Percentiles rank a stretch among this genome's conserved stretches.
Conservation (phyloP, 169 alveolate genomes). For the Plasmodium gonderi region DNA sequence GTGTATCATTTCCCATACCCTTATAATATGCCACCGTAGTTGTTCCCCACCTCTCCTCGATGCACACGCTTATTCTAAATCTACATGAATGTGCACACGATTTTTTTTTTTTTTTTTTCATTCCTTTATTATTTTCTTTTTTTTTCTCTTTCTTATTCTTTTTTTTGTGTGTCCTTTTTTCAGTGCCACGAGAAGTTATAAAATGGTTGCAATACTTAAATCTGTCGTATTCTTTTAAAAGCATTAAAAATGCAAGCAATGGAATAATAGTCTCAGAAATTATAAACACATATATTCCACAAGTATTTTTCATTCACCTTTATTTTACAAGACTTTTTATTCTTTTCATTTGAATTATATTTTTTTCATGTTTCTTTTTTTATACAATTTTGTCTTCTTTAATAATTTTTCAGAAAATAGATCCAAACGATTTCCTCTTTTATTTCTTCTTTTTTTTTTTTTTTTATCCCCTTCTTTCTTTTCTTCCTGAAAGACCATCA, state of each 20-base stretch:
- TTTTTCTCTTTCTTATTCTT: not conserved
- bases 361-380: not conserved
- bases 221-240: slow-evolving; percentile 57
- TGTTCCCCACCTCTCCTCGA: not conserved
- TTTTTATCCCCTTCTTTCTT: not conserved
- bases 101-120: not conserved
- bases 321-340: not conserved
- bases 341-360: not conserved
- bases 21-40: not conserved
- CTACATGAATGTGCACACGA: not conserved
- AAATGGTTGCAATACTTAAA: slow-evolving; percentile 66
- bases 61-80: not conserved
- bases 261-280: slow-evolving; percentile 64
- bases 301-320: slow-evolving; percentile 16
- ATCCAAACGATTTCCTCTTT: not conserved
- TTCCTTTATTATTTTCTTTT: not conserved
- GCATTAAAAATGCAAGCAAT: slow-evolving; percentile 70
- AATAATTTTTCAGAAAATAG: not conserved
- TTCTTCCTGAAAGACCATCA: slow-evolving; percentile 23
- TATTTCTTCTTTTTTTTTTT: not conserved
- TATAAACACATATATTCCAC: slow-evolving; percentile 57
- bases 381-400: not conserved
- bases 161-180: not conserved
- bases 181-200: slow-evolving; percentile 71
- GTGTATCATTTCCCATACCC: too few relatives aligned